phyloP scores from a whole-genome alignment of 257 asterid genomes.

The Solanum clarkiae region DNA sequence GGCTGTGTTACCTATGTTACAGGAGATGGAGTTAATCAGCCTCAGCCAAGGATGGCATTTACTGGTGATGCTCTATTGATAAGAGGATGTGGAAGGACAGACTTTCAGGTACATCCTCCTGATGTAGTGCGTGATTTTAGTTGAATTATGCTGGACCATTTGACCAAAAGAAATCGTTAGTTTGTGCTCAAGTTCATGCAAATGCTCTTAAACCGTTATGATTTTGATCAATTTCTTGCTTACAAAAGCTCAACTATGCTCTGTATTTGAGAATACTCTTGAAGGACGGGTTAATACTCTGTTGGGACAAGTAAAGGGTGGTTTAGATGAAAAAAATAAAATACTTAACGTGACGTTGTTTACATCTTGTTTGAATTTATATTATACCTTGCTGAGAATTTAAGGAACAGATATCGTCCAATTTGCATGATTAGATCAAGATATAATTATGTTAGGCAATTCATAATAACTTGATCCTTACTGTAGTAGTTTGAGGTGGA shows the following conservation, averaged over 20 bases:
- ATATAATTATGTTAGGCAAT: neutral
- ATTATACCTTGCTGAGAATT: neutral
- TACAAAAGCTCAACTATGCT: neutral
- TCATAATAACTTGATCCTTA: neutral
- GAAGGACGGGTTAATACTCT: neutral
- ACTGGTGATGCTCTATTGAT: conserved; percentile 86
- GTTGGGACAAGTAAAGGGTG: neutral
- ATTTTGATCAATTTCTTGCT: neutral
- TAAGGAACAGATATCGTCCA: neutral
- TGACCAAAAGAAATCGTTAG: neutral
- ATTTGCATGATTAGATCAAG: neutral
- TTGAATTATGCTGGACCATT: neutral
- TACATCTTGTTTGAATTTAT: neutral
- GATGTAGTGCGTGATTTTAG: neutral
- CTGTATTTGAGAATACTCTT: neutral
- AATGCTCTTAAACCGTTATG: neutral
- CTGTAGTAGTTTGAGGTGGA: neutral
- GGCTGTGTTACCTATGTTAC: conserved; percentile 94
- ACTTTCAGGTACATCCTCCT: conserved; percentile 69
- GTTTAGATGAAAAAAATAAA: neutral
- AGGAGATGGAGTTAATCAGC: conserved; percentile 73
- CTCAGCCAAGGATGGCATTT: conserved; percentile 87
- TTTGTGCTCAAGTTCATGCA: neutral
- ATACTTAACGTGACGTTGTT: neutral
- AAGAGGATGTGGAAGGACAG: conserved; percentile 98